Evolutionary conservation across 2,329 filamentous ascomycete species (phyloP), one percentile per base, ranked within the genome.

Genomic region (Cryphonectria nitschkei): DNA sequence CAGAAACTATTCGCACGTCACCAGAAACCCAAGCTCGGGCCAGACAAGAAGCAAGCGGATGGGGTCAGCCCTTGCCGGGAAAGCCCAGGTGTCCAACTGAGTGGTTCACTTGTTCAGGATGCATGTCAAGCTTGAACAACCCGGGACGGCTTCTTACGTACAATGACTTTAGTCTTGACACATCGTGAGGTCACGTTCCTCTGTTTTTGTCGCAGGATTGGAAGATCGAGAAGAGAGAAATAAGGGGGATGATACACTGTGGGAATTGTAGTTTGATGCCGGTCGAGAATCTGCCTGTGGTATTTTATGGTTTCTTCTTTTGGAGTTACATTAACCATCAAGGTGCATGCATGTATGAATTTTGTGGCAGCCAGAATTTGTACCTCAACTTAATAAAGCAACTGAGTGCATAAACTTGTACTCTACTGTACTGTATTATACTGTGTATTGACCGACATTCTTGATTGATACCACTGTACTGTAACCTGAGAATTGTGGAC

Each of bases 101-200:
- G 46, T 50, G 46, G 46, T n/a, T 50, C 46, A 50, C 46, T 50
- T n/a, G 62, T 64, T 56, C 62, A 52, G 61, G 65, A 67, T 68
- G 19, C 43, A 60, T 11, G 39, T 64, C 32, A 50, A 58, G 26
- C 14, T 54, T 19, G 63, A 26, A 54, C 61, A 52, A 39, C 54
- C 41, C 60, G 68, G 60, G 71, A 68, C 63, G 65, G 65, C 56
- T 73, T 71, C 50, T 71, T 71, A 73, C 71, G 71, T 73, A 73
- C 71, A 73, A 73, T 41, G 46, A 26, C 32, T 43, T 58, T 37
- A 39, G 34, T 2, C 39, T 71, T 73, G 71, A 73, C 71, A 73
- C 69, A 73, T 73, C 69, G 69, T 65, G 66, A 71, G 71, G 66
- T 73, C 71, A 73, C 71, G 66, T 71, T 73, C 63, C 63, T 39